Conservation (phyloP, 106 monocot genomes). For the Gastrodia elata region DNA sequence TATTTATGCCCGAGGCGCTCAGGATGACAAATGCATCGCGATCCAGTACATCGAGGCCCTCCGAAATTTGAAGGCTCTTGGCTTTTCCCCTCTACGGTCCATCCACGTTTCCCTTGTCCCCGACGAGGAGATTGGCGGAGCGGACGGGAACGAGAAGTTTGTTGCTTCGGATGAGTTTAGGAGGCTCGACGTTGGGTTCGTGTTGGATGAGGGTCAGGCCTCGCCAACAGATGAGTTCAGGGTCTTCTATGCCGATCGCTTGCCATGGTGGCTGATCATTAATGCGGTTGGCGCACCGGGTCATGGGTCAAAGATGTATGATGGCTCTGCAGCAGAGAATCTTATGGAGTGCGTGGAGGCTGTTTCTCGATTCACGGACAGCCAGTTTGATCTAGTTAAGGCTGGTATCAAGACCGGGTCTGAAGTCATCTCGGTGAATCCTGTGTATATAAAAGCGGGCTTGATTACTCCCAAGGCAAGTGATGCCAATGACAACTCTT, state of each 20-base stretch:
- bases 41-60: conserved; percentile 84
- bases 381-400: conserved; percentile 77
- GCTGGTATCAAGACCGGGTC: conserved; percentile 36
- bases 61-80: conserved; percentile 31
- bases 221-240: conserved; percentile 71
- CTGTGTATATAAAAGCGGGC: conserved; percentile 73
- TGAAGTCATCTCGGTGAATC: conserved; percentile 77
- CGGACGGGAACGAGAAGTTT: conserved; percentile 47
- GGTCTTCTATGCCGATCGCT: conserved; percentile 84
- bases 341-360: conserved; percentile 69
- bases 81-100: conserved; percentile 57
- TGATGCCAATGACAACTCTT: not conserved
- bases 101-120: conserved; percentile 81
- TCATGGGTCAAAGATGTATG: conserved; percentile 72
- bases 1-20: conserved; percentile 84
- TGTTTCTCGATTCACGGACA: conserved; percentile 52
- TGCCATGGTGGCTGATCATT: conserved; percentile 60
- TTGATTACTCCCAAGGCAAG: conserved; percentile 55
- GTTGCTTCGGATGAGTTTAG: conserved; percentile 52
- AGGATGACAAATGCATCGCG: conserved; percentile 91
- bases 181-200: conserved; percentile 65
- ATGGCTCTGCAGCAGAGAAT: conserved; percentile 61
- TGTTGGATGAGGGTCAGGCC: conserved; percentile 92
- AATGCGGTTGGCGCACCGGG: conserved; percentile 59
- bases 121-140: conserved; percentile 88